A percentile compares a stretch with the other conserved stretches of the same genome.
Evolutionary conservation across 83 land plant species (phyloP).

Genomic region (Diphasiastrum complanatum): DNA sequence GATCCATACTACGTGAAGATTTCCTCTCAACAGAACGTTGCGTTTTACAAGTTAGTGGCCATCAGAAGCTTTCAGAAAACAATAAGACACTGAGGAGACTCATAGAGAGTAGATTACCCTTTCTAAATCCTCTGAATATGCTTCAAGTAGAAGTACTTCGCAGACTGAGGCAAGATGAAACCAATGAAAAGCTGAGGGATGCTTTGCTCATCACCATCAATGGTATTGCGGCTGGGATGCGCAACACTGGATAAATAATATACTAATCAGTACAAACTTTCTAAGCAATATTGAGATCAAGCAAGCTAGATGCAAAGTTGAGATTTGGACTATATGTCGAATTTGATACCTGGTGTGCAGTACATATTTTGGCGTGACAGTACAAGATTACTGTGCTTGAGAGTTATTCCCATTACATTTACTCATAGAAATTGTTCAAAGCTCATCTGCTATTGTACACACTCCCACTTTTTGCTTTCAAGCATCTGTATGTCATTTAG

Average conservation of each 20-base stretch:
- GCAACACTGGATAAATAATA: slow-evolving; percentile 70
- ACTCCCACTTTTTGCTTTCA: no score
- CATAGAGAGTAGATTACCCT: slow-evolving; percentile 86
- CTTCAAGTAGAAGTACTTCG: slow-evolving; percentile 84
- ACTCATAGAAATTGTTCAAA: no score
- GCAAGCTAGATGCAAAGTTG: no score
- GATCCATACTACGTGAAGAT: slow-evolving; percentile 57
- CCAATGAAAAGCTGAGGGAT: slow-evolving; percentile 74
- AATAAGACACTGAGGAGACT: slow-evolving; percentile 67
- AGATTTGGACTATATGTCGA: no score
- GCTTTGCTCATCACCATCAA: slow-evolving; percentile 88
- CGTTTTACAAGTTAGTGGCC: slow-evolving; percentile 77
- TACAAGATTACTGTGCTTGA: no score
- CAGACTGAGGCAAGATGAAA: slow-evolving; percentile 60
- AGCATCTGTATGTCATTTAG: no score
- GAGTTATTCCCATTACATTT: no score
- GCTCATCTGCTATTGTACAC: no score
- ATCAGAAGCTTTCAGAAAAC: slow-evolving; percentile 78
- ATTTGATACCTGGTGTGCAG: no score
- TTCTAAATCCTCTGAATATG: slow-evolving; percentile 78
- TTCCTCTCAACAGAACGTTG: slow-evolving; percentile 49
- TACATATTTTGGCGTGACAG: no score
- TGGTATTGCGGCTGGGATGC: slow-evolving; percentile 95
- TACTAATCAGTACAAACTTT: no score
- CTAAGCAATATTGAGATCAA: no score